Conservation (phyloP, 345 rosid genomes). For the Citrus medica region DNA sequence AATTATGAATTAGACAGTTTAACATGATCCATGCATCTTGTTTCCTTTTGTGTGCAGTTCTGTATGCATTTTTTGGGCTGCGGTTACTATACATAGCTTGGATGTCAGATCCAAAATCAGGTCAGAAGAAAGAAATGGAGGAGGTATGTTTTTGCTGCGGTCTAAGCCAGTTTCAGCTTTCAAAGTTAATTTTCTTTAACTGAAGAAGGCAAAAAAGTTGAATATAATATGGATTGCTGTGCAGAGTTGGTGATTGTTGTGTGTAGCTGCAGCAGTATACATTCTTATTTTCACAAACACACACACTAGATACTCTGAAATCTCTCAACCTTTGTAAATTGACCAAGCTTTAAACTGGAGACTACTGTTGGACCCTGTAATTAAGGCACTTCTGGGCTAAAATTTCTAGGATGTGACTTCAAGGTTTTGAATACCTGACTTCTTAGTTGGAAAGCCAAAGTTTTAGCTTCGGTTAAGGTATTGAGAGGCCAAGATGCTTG, state of each 20-base stretch:
- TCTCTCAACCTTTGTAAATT: neutral
- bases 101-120: conserved; percentile 90
- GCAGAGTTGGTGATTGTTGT: neutral
- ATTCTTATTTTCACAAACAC: neutral
- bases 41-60: conserved; percentile 48
- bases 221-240: neutral
- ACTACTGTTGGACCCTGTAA: neutral
- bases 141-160: conserved; percentile 51
- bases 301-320: neutral
- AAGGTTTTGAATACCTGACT: neutral
- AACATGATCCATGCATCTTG: neutral
- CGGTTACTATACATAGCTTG: conserved; percentile 98
- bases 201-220: neutral
- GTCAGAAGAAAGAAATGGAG: conserved; percentile 96
- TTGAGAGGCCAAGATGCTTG: neutral
- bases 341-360: neutral
- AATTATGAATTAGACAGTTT: neutral
- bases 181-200: too few species aligned
- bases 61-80: conserved; percentile 87
- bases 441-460: neutral
- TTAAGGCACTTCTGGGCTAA: neutral
- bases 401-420: neutral
- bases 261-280: neutral
- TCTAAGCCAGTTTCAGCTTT: neutral
- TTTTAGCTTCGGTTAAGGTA: neutral